These are phyloP conservation scores for Malassezia sp. DNA, from an alignment of 1,284 basidiomycete species.

Conservation along the genomic window DNA sequence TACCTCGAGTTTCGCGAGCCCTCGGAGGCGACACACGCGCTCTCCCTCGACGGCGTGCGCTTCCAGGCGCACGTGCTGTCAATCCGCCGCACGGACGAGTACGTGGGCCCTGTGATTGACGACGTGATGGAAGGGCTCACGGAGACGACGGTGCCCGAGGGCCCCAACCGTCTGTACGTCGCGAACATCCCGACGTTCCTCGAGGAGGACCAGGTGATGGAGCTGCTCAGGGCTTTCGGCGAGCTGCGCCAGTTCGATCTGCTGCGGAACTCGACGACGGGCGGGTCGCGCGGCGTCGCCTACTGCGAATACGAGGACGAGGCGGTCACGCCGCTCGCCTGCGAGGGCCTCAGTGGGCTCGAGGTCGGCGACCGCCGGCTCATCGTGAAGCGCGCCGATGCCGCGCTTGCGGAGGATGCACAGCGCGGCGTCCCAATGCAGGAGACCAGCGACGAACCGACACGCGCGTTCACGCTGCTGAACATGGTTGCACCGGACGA, in stretches of 20 bases:
- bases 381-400: slow-evolving; percentile 77
- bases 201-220: slow-evolving; percentile 94
- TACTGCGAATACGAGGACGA: slow-evolving; percentile 96
- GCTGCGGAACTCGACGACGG: slow-evolving; percentile 52
- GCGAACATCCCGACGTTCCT: slow-evolving; percentile 90
- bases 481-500: slow-evolving; percentile 98
- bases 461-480: slow-evolving; percentile 82
- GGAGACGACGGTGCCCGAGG: slow-evolving; percentile 88
- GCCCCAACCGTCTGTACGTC: slow-evolving; percentile 93
- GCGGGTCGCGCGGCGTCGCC: slow-evolving; percentile 77
- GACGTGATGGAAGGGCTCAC: slow-evolving; percentile 57
- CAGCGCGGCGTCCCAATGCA: slow-evolving; percentile 16
- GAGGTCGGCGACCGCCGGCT: slow-evolving; percentile 91
- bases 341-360: slow-evolving; percentile 92
- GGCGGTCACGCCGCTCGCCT: slow-evolving; percentile 80
- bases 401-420: slow-evolving; percentile 33
- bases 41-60: slow-evolving; percentile 92
- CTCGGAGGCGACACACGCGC: slow-evolving; percentile 87
- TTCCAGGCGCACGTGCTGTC: slow-evolving; percentile 83
- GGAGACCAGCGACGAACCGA: slow-evolving; percentile 43
- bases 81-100: slow-evolving; percentile 93
- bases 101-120: slow-evolving; percentile 57
- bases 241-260: slow-evolving; percentile 95
- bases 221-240: slow-evolving; percentile 89
- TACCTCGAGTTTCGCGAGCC: slow-evolving; percentile 86